phyloP scores from a whole-genome alignment of 2,329 filamentous ascomycete species.

The Penicillium sp. region DNA sequence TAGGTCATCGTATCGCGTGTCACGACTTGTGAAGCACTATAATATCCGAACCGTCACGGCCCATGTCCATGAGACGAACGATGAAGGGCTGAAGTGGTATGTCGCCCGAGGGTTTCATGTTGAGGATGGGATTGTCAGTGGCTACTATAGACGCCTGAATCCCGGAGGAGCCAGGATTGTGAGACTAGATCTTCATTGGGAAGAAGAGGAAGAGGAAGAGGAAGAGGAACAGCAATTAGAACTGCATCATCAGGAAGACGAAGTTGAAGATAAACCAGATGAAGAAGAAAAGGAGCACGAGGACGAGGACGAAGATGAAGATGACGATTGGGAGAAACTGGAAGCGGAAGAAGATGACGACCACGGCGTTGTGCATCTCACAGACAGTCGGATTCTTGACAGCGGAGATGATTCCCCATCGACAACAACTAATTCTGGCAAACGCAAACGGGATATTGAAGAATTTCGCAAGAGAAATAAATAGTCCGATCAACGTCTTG shows the following conservation, averaged over 20 bases:
- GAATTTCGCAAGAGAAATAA: constrained; percentile 5
- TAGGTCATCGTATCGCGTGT: constrained; percentile 21
- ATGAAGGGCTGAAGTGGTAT: constrained; percentile 60
- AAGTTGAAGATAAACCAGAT: neutral
- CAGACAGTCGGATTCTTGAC: constrained; percentile 31
- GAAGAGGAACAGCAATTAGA: neutral
- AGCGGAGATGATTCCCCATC: constrained; percentile 15
- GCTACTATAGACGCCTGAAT: constrained; percentile 57
- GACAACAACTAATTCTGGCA: constrained; percentile 10
- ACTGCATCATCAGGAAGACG: neutral
- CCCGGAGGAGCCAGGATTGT: constrained; percentile 55
- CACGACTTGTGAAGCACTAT: constrained; percentile 44
- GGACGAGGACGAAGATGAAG: constrained; percentile 22
- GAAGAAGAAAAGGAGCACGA: neutral
- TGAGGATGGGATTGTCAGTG: constrained; percentile 48
- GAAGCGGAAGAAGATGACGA: constrained; percentile 34
- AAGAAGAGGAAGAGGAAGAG: constrained; percentile 17
- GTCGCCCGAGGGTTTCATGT: constrained; percentile 52
- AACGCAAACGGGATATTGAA: constrained; percentile 16
- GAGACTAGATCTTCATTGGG: constrained; percentile 31
- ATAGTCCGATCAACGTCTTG: neutral
- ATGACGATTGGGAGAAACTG: constrained; percentile 43
- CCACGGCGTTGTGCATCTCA: constrained; percentile 28
- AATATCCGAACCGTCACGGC: constrained; percentile 53
- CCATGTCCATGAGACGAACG: constrained; percentile 62